Evolutionary conservation across 257 asterid genomes (phyloP).

Genomic region (Petunia axillaris): DNA sequence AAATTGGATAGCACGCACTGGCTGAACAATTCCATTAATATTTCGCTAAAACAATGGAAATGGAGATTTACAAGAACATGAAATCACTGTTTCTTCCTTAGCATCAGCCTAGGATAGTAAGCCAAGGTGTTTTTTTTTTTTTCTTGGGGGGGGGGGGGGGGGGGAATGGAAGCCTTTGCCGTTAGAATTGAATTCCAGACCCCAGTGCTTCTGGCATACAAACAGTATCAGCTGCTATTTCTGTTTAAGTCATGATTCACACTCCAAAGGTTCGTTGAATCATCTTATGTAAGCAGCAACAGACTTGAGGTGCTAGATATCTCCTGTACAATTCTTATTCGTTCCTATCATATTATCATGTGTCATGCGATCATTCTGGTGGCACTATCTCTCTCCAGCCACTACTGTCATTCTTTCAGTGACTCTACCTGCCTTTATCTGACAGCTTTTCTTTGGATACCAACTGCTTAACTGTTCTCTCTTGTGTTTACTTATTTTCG

Average conservation of each 20-base stretch:
- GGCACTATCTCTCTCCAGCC: not conserved
- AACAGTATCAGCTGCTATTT: not conserved
- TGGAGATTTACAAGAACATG: not conserved
- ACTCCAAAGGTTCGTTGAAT: not conserved
- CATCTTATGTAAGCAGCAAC: not conserved
- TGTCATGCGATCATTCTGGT: not conserved
- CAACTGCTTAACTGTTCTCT: not conserved
- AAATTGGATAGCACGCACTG: not conserved
- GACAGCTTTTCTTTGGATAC: not conserved
- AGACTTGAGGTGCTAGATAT: too few relatives aligned
- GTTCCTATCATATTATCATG: too few relatives aligned
- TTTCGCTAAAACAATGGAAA: not conserved
- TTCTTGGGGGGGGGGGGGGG: too few relatives aligned
- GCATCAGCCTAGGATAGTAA: not conserved
- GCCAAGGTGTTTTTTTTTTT: not conserved
- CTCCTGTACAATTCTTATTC: too few relatives aligned
- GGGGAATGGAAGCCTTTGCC: too few relatives aligned
- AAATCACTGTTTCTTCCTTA: not conserved
- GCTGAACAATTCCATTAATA: not conserved
- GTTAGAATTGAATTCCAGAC: too few relatives aligned
- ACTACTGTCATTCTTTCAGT: not conserved
- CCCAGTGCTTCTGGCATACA: not conserved
- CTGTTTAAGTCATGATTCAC: not conserved
- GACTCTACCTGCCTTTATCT: not conserved
- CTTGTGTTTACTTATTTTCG: not conserved